Base-by-base conservation (phyloP, 2,329 filamentous ascomycete genomes). In the Diaporthe helianthi region DNA sequence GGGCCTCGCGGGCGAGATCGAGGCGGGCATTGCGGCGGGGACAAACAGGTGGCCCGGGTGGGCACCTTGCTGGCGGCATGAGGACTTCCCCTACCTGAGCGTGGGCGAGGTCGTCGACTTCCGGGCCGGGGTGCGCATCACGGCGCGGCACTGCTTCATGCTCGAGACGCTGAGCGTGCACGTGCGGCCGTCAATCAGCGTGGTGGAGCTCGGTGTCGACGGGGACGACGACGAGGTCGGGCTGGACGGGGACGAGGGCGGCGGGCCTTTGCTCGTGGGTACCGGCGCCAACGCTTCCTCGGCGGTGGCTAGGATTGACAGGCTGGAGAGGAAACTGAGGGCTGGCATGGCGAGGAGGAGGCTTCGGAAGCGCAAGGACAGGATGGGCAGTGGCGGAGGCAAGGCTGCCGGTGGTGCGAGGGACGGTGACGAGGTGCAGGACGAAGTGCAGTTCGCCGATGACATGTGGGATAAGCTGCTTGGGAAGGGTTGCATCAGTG, bases 61-160 rank as follows among this genome's bases (percentile, higher is more conserved):
- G 63, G 80, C 81, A 17, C 83, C 85, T 3, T 87, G 85, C 76
- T 87, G 85, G 85, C 81, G 85, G 22, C 85, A 87, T 75, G 82
- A 86, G 73, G 81, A 84, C 69, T 86, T 85, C 65, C 85, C 85
- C 0, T 85, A 83, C 73, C 75, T 86, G 12, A 86, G 83, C 1
- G 78, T 86, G 17, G 76, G 80, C 44, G 80, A 85, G 68, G 80
- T 80, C 63, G 78, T 81, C 19, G 85, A 87, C 71, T 73, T 74
- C 2, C 73, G 72, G 0, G 84, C 85, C 0, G 84, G 84, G 0
- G 61, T 52, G 69, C 71, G 64, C 67, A 67, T 63, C 63, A 74
- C 41, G 69, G 73, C 55, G 63, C 74, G 22, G 73, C 73, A 26
- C 60, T 76, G 38, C 51, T 76, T 63, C 71, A 73, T 52, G 72